phyloP scores from a whole-genome alignment of 169 alveolate species.

The Theileria parva region DNA sequence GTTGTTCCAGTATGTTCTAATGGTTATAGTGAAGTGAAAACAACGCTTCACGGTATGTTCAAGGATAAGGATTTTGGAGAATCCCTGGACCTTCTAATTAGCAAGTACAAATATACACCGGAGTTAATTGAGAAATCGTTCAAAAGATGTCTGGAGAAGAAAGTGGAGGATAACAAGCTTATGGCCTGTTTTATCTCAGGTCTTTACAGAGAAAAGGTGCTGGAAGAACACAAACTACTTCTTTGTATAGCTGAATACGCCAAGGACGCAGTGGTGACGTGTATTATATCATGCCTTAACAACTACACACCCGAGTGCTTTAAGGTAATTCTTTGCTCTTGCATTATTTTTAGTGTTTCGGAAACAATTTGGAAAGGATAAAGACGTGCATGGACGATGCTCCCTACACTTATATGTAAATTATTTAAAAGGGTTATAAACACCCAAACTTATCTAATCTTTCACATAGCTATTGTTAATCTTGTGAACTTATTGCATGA shows the following conservation, averaged over 20 bases:
- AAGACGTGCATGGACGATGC: slow-evolving; percentile 16
- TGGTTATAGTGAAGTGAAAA: background rate
- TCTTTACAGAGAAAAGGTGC: slow-evolving; percentile 19
- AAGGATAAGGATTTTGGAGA: slow-evolving; percentile 3
- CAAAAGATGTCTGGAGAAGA: slow-evolving; percentile 29
- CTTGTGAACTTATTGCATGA: slow-evolving; percentile 7
- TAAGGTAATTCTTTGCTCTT: slow-evolving; percentile 5
- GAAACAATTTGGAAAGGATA: slow-evolving; percentile 29
- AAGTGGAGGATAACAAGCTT: background rate
- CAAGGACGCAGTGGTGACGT: slow-evolving; percentile 1
- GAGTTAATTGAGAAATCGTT: slow-evolving; percentile 18
- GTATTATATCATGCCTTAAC: slow-evolving; percentile 27
- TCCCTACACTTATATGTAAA: slow-evolving; percentile 6
- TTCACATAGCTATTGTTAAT: background rate
- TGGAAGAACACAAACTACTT: slow-evolving; percentile 32
- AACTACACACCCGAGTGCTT: slow-evolving; percentile 51
- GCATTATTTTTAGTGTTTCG: slow-evolving; percentile 37
- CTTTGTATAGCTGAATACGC: slow-evolving; percentile 39
- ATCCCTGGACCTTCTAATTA: slow-evolving; percentile 18
- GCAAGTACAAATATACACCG: slow-evolving; percentile 9
- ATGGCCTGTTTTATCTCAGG: slow-evolving; percentile 34
- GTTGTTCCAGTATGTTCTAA: background rate
- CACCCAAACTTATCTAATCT: background rate
- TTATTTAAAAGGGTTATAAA: background rate
- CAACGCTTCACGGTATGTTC: background rate